These are phyloP conservation scores for Adansonia grandidieri DNA, from an alignment of 441 rosid species.

Conservation along the genomic window DNA sequence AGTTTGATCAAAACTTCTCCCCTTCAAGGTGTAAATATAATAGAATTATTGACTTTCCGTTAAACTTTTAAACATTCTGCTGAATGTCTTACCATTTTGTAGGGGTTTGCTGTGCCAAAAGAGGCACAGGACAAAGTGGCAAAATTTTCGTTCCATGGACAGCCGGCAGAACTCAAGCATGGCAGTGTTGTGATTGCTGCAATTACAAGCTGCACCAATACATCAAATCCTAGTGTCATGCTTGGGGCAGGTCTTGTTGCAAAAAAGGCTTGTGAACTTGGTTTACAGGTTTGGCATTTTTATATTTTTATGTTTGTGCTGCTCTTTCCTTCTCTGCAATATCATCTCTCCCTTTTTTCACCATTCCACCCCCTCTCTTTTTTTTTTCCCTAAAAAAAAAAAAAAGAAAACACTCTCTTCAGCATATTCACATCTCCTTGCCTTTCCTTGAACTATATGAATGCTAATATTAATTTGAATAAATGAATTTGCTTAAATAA, in stretches of 20 bases:
- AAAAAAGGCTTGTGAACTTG: slow-evolving; percentile 93
- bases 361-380: neutral
- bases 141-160: slow-evolving; percentile 81
- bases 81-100: slow-evolving; percentile 25
- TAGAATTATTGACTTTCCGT: slow-evolving; percentile 7
- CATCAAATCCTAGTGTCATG: slow-evolving; percentile 99
- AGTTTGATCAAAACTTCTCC: neutral
- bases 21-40: neutral
- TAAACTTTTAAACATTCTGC: neutral
- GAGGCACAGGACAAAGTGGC: slow-evolving; percentile 78
- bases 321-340: neutral
- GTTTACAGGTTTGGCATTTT: slow-evolving; percentile 68
- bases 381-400: neutral
- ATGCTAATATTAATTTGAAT: neutral
- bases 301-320: neutral
- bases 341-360: neutral
- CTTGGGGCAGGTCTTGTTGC: slow-evolving; percentile 99
- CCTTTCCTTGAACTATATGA: slow-evolving; percentile 13
- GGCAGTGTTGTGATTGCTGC: slow-evolving; percentile 99
- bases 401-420: neutral
- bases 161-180: slow-evolving; percentile 89
- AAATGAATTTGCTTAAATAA: slow-evolving; percentile 25
- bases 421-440: neutral
- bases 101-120: slow-evolving; percentile 98
- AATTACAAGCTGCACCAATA: slow-evolving; percentile 97